phyloP scores from a whole-genome alignment of 2,329 filamentous ascomycete genomes.

The Colletotrichum phormii region DNA sequence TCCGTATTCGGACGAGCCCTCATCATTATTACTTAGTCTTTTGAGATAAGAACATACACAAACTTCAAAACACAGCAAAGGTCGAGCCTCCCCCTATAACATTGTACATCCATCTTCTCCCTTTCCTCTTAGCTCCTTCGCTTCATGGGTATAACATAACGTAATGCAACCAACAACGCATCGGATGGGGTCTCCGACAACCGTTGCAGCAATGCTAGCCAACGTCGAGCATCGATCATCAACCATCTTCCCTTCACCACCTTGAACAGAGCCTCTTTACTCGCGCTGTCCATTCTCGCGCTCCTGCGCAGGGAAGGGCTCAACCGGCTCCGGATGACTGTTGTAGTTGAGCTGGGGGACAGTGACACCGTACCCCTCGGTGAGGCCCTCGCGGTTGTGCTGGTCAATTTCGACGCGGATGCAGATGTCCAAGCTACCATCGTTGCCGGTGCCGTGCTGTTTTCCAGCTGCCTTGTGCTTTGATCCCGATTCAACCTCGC shows the following conservation, averaged over 20 bases:
- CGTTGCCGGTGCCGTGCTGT: conserved; percentile 65
- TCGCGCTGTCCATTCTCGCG: conserved; percentile 19
- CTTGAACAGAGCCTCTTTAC: conserved; percentile 1
- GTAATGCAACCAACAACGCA: conserved; percentile 19
- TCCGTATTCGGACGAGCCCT: not conserved
- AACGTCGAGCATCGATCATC: not conserved
- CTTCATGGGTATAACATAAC: conserved; percentile 35
- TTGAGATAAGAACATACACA: not conserved
- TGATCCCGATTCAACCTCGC: conserved; percentile 84
- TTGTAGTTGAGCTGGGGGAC: conserved; percentile 75
- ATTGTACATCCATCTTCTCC: not conserved
- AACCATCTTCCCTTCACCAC: not conserved
- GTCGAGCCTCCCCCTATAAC: not conserved
- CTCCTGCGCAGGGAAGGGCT: conserved; percentile 34
- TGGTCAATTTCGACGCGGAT: conserved; percentile 91
- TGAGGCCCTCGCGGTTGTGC: conserved; percentile 82
- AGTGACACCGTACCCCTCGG: conserved; percentile 84
- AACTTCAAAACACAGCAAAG: not conserved
- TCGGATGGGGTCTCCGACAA: conserved; percentile 18
- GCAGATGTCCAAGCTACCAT: conserved; percentile 80
- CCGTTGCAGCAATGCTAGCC: not conserved
- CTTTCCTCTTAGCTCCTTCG: conserved; percentile 4
- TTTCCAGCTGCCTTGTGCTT: conserved; percentile 77
- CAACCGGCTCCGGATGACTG: conserved; percentile 40
- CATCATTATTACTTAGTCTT: not conserved